Conservation (phyloP, 495 filamentous ascomycete genomes). For the Hypoxylon lienhwacheense region DNA sequence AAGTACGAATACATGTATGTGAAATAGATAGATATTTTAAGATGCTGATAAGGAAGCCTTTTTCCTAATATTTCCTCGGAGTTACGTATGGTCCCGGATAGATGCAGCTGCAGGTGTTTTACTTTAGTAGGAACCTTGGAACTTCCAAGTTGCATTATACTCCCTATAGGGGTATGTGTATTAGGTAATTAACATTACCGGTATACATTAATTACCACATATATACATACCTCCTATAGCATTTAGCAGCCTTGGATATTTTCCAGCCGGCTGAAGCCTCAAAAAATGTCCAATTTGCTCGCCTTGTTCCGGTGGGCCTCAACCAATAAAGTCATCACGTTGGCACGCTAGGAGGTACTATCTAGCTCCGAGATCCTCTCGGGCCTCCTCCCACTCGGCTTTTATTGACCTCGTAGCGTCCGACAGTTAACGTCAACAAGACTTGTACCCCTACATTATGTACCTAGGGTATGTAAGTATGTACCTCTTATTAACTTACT, state of each 20-base stretch:
- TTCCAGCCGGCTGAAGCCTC: conserved; percentile 9
- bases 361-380: conserved; percentile 25
- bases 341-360: conserved; percentile 1
- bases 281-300: not conserved
- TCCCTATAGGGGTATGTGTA: too few species aligned
- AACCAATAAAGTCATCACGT: conserved; percentile 9
- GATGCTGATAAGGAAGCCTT: too few species aligned
- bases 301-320: conserved; percentile 11
- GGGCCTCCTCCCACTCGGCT: conserved; percentile 9
- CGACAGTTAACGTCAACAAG: too few species aligned
- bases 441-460: not conserved
- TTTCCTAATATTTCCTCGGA: too few species aligned
- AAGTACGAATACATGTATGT: too few species aligned
- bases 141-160: too few species aligned
- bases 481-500: not conserved
- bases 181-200: too few species aligned
- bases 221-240: not conserved
- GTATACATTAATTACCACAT: not conserved
- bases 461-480: not conserved
- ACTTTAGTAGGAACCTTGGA: too few species aligned
- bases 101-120: too few species aligned
- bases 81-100: too few species aligned
- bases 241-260: conserved; percentile 2
- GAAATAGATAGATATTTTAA: too few species aligned
- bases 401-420: not conserved